Conservation (phyloP, 2,329 filamentous ascomycete genomes). For the Grosmannia serpens region DNA sequence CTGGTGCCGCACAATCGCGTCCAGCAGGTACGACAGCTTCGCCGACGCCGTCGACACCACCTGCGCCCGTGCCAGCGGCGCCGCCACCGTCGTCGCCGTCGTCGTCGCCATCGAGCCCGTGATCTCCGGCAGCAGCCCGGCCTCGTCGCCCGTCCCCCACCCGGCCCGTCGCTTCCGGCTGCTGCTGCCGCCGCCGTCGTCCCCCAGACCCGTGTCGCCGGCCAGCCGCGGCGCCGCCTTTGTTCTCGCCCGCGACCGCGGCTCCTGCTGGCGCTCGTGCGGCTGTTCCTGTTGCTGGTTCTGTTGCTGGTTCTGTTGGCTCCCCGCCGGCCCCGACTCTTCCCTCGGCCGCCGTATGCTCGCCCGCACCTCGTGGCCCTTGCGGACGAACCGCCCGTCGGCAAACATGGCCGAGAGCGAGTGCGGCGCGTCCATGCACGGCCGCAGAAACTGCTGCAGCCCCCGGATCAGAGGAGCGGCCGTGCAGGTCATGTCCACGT, state of each 20-base stretch:
- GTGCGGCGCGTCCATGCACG: constrained; percentile 29
- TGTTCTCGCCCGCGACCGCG: background rate
- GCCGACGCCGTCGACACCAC: constrained; percentile 74
- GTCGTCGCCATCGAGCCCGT: no score
- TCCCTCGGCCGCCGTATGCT: constrained; percentile 21
- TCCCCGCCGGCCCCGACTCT: constrained; percentile 27
- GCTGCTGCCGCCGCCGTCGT: constrained; percentile 21
- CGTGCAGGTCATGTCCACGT: constrained; percentile 26
- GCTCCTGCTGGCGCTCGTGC: no score
- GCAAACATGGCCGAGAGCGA: constrained; percentile 36
- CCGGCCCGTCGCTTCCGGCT: constrained; percentile 22
- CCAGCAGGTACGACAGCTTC: constrained; percentile 78
- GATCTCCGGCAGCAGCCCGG: no score
- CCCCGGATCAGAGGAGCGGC: constrained; percentile 37
- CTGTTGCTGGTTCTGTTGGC: background rate
- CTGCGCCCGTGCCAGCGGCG: constrained; percentile 44
- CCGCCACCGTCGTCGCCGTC: constrained; percentile 19
- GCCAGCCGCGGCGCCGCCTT: constrained; percentile 18
- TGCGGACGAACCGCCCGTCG: constrained; percentile 28
- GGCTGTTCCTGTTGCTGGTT: constrained; percentile 2
- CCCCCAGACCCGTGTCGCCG: constrained; percentile 31
- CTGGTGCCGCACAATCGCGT: constrained; percentile 57
- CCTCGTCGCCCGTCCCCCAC: constrained; percentile 13
- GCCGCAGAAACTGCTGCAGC: constrained; percentile 40
- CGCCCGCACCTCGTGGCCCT: constrained; percentile 16